Percentiles rank a stretch among this genome's conserved stretches.
phyloP scores from a whole-genome alignment of 2,329 filamentous ascomycete genomes.

The Parafenestella ontariensis region DNA sequence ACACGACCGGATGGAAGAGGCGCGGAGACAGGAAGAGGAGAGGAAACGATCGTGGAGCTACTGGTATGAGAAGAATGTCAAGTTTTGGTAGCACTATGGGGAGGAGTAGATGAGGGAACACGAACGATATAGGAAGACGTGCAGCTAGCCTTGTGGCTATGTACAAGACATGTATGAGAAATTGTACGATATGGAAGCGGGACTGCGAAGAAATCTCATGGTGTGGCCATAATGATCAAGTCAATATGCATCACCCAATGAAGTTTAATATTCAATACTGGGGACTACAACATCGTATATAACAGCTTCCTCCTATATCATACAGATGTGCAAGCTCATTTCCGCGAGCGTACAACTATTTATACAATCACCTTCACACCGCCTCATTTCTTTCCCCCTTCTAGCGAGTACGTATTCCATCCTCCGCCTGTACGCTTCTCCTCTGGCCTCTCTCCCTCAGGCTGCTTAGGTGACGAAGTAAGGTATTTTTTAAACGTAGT shows the following conservation, averaged over 20 bases:
- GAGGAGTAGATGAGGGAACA: not conserved
- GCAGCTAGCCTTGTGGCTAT: not conserved
- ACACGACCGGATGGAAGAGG: slow-evolving; percentile 44
- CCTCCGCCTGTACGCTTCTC: not conserved
- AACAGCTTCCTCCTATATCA: not conserved
- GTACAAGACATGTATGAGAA: slow-evolving; percentile 31
- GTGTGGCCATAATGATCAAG: not conserved
- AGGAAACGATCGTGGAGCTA: slow-evolving; percentile 45
- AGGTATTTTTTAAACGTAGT: not conserved
- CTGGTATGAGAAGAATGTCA: slow-evolving; percentile 46
- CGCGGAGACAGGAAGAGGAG: slow-evolving; percentile 40
- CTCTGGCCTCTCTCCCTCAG: not conserved
- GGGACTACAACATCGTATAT: not conserved
- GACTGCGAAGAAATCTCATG: not conserved
- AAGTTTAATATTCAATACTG: no score
- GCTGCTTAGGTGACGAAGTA: not conserved
- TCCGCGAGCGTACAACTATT: not conserved
- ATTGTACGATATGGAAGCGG: slow-evolving; percentile 3
- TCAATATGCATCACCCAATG: not conserved
- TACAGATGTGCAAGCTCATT: not conserved
- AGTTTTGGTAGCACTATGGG: slow-evolving; percentile 39
- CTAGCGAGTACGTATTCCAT: not conserved
- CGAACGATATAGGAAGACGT: not conserved
- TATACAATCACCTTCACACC: not conserved
- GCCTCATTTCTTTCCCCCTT: not conserved